phyloP scores from a whole-genome alignment of 768 basidiomycete species.

The Lyophyllum shimeji region DNA sequence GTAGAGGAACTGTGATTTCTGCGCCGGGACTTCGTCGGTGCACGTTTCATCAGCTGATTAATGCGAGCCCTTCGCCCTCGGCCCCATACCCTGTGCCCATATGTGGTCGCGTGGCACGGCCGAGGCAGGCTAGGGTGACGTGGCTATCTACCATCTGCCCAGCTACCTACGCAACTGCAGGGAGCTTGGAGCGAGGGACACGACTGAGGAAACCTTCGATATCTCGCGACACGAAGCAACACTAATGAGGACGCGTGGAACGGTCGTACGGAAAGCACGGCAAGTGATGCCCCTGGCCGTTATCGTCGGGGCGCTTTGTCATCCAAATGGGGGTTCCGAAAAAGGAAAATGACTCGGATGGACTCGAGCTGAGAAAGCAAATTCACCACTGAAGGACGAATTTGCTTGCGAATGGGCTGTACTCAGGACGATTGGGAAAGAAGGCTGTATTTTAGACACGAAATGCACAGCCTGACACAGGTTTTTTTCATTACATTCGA shows the following conservation, averaged over 20 bases:
- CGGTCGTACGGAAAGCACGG: constrained; percentile 5
- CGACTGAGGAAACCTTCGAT: neutral
- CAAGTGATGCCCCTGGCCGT: constrained; percentile 6
- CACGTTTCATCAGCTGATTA: constrained; percentile 3
- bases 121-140: neutral
- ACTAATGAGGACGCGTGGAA: neutral
- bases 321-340: constrained; percentile 1
- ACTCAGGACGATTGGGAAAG: neutral
- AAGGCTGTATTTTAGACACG: neutral
- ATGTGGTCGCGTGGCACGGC: neutral
- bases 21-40: constrained; percentile 10
- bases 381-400: neutral
- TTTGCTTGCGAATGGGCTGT: neutral
- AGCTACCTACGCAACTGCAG: neutral
- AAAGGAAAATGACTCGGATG: constrained; percentile 14
- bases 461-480: constrained; percentile 14
- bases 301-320: constrained; percentile 14
- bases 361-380: constrained; percentile 14
- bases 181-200: neutral
- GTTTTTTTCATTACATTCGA: neutral
- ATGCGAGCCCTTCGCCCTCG: constrained; percentile 4
- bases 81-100: constrained; percentile 13
- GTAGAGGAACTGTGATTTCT: neutral
- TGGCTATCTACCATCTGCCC: neutral
- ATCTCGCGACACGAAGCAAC: neutral